Evolutionary conservation across 176 grass and related monocot genomes (phyloP).

Genomic region (Urochloa ruziziensis): DNA sequence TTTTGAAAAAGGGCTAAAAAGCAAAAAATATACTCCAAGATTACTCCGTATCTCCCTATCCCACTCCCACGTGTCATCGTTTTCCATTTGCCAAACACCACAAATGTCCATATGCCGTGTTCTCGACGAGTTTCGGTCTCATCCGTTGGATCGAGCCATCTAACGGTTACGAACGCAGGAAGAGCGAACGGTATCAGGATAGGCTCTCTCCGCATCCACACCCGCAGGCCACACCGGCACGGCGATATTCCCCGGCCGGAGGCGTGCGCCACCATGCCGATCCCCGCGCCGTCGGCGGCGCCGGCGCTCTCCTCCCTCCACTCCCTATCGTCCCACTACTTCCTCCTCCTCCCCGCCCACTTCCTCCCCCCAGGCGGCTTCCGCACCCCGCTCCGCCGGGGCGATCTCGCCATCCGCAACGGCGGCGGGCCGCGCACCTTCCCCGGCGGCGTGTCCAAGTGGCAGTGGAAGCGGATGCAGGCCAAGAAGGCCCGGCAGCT

Average conservation of each 20-base stretch:
- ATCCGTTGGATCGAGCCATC: background rate
- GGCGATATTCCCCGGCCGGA: background rate
- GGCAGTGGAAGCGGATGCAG: constrained; percentile 99
- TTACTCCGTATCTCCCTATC: no score
- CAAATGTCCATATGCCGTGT: background rate
- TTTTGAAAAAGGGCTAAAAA: no score
- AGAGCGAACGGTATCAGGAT: background rate
- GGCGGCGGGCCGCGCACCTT: constrained; percentile 81
- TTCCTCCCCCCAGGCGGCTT: background rate
- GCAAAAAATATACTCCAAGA: no score
- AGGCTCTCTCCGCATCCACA: background rate
- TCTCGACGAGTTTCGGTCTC: background rate
- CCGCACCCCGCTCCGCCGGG: constrained; percentile 12
- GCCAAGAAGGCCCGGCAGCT: constrained; percentile 79
- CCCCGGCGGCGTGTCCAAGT: constrained; percentile 86
- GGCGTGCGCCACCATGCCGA: constrained; percentile 26
- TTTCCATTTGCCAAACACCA: no score
- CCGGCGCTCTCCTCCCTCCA: constrained; percentile 21
- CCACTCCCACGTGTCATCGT: no score
- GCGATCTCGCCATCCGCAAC: constrained; percentile 60
- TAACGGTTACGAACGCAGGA: background rate
- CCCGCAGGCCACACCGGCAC: background rate
- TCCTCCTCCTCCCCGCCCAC: background rate
- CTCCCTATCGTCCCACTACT: constrained; percentile 8
- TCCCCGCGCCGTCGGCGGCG: background rate